Evolutionary conservation across 768 basidiomycete genomes (phyloP).

Genomic region (Tulasnella sp.): DNA sequence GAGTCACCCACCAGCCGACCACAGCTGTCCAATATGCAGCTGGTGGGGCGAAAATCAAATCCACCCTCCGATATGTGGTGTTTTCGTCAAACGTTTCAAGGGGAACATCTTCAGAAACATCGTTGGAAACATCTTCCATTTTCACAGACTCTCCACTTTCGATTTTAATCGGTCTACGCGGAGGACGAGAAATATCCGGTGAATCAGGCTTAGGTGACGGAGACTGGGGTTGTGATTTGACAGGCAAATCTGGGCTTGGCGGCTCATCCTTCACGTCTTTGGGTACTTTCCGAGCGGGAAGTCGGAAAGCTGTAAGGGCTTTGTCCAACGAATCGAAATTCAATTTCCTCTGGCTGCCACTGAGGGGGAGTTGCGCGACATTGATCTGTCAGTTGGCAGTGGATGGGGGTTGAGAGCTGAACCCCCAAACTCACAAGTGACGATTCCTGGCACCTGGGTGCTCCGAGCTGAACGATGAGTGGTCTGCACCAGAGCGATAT

Average conservation of each 20-base stretch:
- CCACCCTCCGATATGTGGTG: constrained; percentile 57
- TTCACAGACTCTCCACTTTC: constrained; percentile 34
- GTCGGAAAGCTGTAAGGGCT: constrained; percentile 70
- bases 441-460: neutral
- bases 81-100: constrained; percentile 38
- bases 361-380: neutral
- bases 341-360: constrained; percentile 33
- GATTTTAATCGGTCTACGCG: neutral
- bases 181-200: neutral
- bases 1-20: constrained; percentile 66
- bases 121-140: constrained; percentile 33
- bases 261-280: too few species aligned
- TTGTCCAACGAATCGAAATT: constrained; percentile 83
- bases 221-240: too few species aligned
- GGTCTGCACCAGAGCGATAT: neutral
- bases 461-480: constrained; percentile 10
- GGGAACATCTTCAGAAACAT: constrained; percentile 26
- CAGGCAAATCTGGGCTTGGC: too few species aligned
- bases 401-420: neutral
- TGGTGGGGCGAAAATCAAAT: constrained; percentile 75
- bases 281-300: constrained; percentile 39
- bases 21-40: constrained; percentile 85
- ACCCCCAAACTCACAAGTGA: constrained; percentile 13
- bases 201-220: neutral
- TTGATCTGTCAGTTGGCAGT: neutral